phyloP scores from a whole-genome alignment of 306 rosid species.

The Argentina anserina region DNA sequence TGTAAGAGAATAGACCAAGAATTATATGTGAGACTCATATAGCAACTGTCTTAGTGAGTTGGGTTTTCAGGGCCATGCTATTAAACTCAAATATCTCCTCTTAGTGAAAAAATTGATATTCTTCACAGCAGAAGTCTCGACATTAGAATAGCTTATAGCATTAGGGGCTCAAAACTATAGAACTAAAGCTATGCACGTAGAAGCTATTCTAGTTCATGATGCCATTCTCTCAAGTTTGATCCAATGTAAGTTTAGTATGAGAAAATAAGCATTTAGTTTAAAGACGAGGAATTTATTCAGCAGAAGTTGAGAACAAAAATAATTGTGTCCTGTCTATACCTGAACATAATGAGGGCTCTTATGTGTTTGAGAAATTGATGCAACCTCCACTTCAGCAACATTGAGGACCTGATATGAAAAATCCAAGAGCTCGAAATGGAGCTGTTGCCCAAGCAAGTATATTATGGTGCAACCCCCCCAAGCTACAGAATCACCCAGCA shows the following conservation, averaged over 20 bases:
- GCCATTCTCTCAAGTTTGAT: not conserved
- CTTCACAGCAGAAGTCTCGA: not conserved
- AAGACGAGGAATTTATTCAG: not conserved
- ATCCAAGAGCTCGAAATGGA: conserved; percentile 95
- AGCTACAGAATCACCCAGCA: conserved; percentile 94
- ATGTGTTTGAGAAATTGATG: conserved; percentile 48
- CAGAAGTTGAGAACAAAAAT: not conserved
- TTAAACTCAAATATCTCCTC: not conserved
- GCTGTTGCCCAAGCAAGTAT: conserved; percentile 94
- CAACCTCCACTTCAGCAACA: conserved; percentile 87
- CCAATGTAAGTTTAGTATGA: not conserved
- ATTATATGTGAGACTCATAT: not conserved
- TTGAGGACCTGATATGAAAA: conserved; percentile 92
- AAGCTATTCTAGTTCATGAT: not conserved
- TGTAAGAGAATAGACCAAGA: not conserved
- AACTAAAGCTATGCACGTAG: not conserved
- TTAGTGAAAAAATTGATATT: not conserved
- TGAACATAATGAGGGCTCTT: conserved; percentile 59
- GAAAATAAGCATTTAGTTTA: not conserved
- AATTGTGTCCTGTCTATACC: conserved; percentile 37
- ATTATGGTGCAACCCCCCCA: conserved; percentile 99
- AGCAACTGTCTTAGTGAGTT: not conserved
- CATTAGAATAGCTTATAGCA: not conserved
- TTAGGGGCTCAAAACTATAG: not conserved
- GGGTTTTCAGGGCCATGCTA: not conserved